Conservation (phyloP, 1,284 basidiomycete genomes). For the Heterobasidion annosum region DNA sequence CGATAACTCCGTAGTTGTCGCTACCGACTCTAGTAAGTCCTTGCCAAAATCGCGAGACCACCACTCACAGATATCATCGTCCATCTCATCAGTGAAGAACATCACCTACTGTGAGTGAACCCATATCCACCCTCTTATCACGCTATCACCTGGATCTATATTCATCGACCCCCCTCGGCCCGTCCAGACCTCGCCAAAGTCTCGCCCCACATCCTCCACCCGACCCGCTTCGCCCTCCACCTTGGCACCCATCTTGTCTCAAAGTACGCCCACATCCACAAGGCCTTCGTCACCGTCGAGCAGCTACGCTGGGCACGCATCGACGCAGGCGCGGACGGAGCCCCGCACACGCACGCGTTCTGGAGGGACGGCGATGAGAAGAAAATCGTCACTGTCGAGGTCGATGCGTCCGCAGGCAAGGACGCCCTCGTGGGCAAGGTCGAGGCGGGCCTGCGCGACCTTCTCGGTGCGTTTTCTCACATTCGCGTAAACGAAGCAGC, state of each 20-base stretch:
- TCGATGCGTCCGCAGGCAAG: conserved; percentile 56
- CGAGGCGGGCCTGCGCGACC: conserved; percentile 64
- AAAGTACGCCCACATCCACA: conserved; percentile 75
- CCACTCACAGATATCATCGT: not conserved
- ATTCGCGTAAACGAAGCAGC: not conserved
- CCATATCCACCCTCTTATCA: not conserved
- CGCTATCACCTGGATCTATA: not conserved
- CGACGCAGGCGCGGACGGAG: conserved; percentile 24
- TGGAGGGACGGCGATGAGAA: conserved; percentile 89
- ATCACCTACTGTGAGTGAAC: conserved; percentile 71
- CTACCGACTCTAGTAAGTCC: conserved; percentile 78
- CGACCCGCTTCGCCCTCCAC: conserved; percentile 84
- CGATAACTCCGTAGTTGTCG: conserved; percentile 78
- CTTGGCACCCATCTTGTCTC: conserved; percentile 80
- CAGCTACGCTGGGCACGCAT: conserved; percentile 87
- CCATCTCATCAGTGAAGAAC: conserved; percentile 69
- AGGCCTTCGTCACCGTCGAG: conserved; percentile 71
- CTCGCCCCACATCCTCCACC: conserved; percentile 75
- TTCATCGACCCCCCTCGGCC: not conserved
- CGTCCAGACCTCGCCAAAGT: conserved; percentile 73
- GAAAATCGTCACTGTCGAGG: conserved; percentile 58
- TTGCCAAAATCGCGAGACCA: not conserved
- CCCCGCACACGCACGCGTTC: conserved; percentile 74
- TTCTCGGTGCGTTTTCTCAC: conserved; percentile 41
- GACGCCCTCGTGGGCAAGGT: conserved; percentile 52